Percentiles rank a stretch among this genome's conserved stretches.
These are phyloP conservation scores for Xylariaceae sp. DNA, from an alignment of 2,329 filamentous ascomycete genomes.

Conservation along the genomic window DNA sequence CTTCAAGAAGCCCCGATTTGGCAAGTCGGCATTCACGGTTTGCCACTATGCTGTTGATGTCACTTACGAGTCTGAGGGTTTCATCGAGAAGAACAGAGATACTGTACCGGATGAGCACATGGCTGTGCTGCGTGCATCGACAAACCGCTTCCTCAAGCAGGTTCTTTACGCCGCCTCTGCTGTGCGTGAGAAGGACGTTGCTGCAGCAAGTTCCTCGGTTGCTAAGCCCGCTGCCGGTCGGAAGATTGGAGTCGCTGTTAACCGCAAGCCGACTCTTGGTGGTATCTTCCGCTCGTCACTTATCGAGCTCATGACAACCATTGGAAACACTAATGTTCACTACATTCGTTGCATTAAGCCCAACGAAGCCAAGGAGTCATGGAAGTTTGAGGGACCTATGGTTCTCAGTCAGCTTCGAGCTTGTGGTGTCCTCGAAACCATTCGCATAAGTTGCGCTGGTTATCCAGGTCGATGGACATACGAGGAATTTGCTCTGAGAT, in stretches of 20 bases:
- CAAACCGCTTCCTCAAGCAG: constrained; percentile 76
- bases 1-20: constrained; percentile 97
- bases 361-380: constrained; percentile 92
- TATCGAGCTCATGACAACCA: constrained; percentile 96
- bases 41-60: constrained; percentile 98
- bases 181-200: constrained; percentile 83
- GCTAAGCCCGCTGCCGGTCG: constrained; percentile 76
- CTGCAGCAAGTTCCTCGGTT: constrained; percentile 59
- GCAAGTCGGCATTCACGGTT: constrained; percentile 94
- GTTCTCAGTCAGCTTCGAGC: constrained; percentile 93
- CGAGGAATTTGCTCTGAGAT: constrained; percentile 93
- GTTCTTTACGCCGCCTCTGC: constrained; percentile 80
- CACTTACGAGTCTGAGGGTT: constrained; percentile 97
- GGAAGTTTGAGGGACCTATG: constrained; percentile 99
- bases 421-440: constrained; percentile 97
- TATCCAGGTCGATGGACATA: constrained; percentile 99
- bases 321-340: constrained; percentile 96
- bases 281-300: constrained; percentile 98
- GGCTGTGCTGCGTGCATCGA: constrained; percentile 79
- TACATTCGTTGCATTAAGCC: constrained; percentile 99
- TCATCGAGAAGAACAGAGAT: constrained; percentile 99
- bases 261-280: constrained; percentile 92
- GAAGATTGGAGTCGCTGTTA: constrained; percentile 85
- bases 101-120: constrained; percentile 98
- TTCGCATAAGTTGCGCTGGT: constrained; percentile 93